These are phyloP conservation scores for Beauveria medogensis DNA, from an alignment of 2,329 filamentous ascomycete genomes.

Conservation along the genomic window DNA sequence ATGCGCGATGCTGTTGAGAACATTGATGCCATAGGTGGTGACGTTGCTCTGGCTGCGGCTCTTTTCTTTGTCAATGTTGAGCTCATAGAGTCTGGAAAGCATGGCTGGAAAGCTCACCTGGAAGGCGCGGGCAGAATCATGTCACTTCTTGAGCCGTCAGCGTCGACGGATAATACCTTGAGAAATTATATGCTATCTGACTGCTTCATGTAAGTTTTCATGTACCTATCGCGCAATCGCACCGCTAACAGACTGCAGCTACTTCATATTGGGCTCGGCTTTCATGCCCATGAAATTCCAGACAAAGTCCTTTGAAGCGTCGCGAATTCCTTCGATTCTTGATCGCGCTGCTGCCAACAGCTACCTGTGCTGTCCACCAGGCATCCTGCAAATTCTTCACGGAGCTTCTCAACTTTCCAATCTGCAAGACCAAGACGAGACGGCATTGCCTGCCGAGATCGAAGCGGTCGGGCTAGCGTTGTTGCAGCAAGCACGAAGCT, in stretches of 20 bases:
- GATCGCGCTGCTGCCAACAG: constrained; percentile 34
- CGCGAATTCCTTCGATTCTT: constrained; percentile 30
- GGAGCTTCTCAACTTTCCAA: constrained; percentile 33
- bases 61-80: constrained; percentile 44
- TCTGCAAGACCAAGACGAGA: constrained; percentile 15
- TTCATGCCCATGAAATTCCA: constrained; percentile 29
- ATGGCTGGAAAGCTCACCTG: constrained; percentile 39
- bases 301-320: constrained; percentile 26
- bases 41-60: constrained; percentile 37
- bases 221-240: neutral
- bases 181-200: constrained; percentile 40
- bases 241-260: constrained; percentile 21
- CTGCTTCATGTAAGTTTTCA: constrained; percentile 33
- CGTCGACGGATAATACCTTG: constrained; percentile 26
- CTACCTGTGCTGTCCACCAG: constrained; percentile 39
- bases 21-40: constrained; percentile 28
- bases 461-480: constrained; percentile 26
- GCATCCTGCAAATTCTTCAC: constrained; percentile 35
- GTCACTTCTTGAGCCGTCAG: constrained; percentile 28
- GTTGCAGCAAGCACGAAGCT: constrained; percentile 28
- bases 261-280: constrained; percentile 38
- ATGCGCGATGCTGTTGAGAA: constrained; percentile 32
- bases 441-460: constrained; percentile 21
- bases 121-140: constrained; percentile 38
- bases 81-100: constrained; percentile 40